phyloP scores from a whole-genome alignment of 1,284 basidiomycete genomes.

The Phellopilus nigrolimitatus region DNA sequence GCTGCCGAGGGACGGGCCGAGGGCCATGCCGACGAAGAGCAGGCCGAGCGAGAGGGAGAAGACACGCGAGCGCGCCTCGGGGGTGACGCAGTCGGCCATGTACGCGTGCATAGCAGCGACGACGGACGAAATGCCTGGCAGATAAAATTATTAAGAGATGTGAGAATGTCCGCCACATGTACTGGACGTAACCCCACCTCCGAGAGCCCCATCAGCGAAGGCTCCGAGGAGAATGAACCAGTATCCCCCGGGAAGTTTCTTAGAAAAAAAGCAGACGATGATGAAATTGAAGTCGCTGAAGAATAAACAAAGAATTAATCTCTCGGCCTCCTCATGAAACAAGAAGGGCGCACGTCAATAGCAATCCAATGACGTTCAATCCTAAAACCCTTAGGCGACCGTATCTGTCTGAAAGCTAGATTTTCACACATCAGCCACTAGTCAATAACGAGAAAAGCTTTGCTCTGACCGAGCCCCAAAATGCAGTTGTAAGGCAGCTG shows the following conservation, averaged over 20 bases:
- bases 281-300: constrained; percentile 61
- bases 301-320: constrained; percentile 12
- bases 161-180: no score
- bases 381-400: constrained; percentile 70
- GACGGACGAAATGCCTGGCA: constrained; percentile 40
- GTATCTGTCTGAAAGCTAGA: constrained; percentile 70
- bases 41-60: constrained; percentile 63
- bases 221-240: constrained; percentile 77
- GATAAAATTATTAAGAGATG: background rate
- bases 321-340: background rate
- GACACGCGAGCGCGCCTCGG: constrained; percentile 51
- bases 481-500: constrained; percentile 71
- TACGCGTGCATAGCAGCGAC: constrained; percentile 57
- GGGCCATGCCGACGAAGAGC: constrained; percentile 58
- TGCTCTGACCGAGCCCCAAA: constrained; percentile 72
- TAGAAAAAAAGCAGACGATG: constrained; percentile 55
- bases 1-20: constrained; percentile 71
- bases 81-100: constrained; percentile 52
- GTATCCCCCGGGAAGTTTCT: constrained; percentile 71
- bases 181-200: constrained; percentile 46
- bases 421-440: background rate
- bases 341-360: constrained; percentile 41
- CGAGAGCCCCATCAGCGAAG: constrained; percentile 70
- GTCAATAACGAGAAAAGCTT: constrained; percentile 5
- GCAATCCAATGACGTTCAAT: constrained; percentile 56